Base-by-base conservation (phyloP, 768 basidiomycete species). In the Termitomyces sp. region DNA sequence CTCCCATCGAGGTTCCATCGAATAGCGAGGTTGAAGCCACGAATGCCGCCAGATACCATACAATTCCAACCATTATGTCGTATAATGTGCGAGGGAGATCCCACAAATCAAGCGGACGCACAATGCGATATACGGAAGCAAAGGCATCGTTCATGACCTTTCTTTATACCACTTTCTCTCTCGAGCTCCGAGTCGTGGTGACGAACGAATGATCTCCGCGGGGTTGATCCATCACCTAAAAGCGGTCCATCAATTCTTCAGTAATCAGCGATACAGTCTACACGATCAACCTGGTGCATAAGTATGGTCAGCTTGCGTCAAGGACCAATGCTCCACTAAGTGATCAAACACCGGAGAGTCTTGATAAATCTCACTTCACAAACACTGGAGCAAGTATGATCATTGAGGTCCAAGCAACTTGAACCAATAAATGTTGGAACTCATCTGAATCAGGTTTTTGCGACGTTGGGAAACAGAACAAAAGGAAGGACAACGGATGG, bases 31-130 rank as follows among this genome's bases (percentile, higher is more conserved):
- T 70, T 25, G 74, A 72, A 42, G 75, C 73, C 64, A 81, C 70
- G 61, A 84, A 79, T 10, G 81, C 74, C 31, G 72, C 74, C 25
- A 84, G 67, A 65, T 78, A 81, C 70, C 79, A 77, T 15, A 81
- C 55, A 29, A 75, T 49, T 31, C 74, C 74, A 37, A 69, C 68
- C 76, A 80, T 79, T 25, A 69, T 66, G 61, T 79, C 73, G 57
- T 72, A 72, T n/a, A 81, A 45, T 50, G 70, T 68, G 45, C 70
- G 69, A 32, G 76, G 62, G 25, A 77, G 56, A 61, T 76, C 74
- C 73, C 74, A 74, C 63, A 76, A 67, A 68, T 76, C 76, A 64
- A 76, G 64, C 32, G 76, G 74, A 46, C 77, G 68, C 48, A 69
- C 69, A 61, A 67, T 71, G 65, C 77, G 73, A 61, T 73, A 61